These are phyloP conservation scores for Pyricularia sp. DNA, from an alignment of 2,329 filamentous ascomycete species.

Conservation along the genomic window DNA sequence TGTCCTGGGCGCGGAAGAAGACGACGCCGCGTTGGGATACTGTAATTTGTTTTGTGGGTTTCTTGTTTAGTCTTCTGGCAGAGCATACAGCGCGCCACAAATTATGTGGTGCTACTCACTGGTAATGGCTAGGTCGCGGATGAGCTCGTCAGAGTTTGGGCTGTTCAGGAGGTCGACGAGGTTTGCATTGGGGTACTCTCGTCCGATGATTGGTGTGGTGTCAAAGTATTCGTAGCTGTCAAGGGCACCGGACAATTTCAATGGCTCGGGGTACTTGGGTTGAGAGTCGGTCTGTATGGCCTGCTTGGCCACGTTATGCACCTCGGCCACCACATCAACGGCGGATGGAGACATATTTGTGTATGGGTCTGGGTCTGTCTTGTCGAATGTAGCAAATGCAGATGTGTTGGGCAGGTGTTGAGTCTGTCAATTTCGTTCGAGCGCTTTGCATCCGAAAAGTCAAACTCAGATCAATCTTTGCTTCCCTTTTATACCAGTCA, in stretches of 20 bases:
- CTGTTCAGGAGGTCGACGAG: conserved; percentile 52
- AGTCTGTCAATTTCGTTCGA: background rate
- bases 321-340: conserved; percentile 10
- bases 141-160: conserved; percentile 50
- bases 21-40: conserved; percentile 56
- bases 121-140: conserved; percentile 59
- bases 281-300: background rate
- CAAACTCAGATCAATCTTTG: no score
- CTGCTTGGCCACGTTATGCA: conserved; percentile 9
- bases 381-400: background rate
- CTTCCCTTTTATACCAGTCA: no score
- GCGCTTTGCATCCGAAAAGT: background rate
- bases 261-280: conserved; percentile 19
- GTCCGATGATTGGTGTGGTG: conserved; percentile 51
- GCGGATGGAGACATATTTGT: conserved; percentile 16
- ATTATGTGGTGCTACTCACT: conserved; percentile 29
- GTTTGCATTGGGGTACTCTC: conserved; percentile 49
- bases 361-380: background rate
- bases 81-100: background rate
- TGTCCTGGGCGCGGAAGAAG: conserved; percentile 52
- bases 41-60: conserved; percentile 17
- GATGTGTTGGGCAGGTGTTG: background rate
- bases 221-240: conserved; percentile 46
- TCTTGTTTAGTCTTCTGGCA: background rate
- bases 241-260: conserved; percentile 40